phyloP scores from a whole-genome alignment of 1,284 basidiomycete species.

The Filobasidium uniguttulatum region DNA sequence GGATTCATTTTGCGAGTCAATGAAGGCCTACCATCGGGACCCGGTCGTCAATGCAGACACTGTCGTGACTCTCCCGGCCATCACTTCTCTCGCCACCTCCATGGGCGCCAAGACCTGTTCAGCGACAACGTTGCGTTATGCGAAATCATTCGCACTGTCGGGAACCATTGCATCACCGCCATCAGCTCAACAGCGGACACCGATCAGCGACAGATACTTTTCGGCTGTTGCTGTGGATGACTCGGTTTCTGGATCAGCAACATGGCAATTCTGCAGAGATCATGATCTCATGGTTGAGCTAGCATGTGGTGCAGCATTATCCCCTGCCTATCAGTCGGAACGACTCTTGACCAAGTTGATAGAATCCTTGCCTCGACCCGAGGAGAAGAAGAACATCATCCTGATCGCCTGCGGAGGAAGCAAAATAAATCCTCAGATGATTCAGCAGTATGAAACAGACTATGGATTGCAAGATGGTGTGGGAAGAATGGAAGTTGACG shows the following conservation, averaged over 20 bases:
- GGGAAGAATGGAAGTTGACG: neutral
- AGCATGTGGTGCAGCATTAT: constrained; percentile 20
- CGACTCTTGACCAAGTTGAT: constrained; percentile 13
- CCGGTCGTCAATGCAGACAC: neutral
- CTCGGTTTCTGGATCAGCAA: constrained; percentile 16
- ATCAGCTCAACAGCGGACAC: neutral
- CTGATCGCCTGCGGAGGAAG: constrained; percentile 26
- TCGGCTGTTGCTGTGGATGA: constrained; percentile 19
- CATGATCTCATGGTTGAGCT: constrained; percentile 23
- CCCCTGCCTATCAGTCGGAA: constrained; percentile 18
- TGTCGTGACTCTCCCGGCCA: constrained; percentile 10
- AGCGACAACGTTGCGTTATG: neutral
- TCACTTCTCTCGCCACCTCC: constrained; percentile 23
- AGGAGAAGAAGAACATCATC: constrained; percentile 16
- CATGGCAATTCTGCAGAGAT: constrained; percentile 16
- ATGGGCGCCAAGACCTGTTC: constrained; percentile 19
- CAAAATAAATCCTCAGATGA: constrained; percentile 8
- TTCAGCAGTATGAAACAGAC: constrained; percentile 2
- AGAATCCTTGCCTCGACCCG: neutral
- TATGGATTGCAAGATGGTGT: constrained; percentile 3
- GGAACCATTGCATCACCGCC: constrained; percentile 1
- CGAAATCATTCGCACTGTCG: constrained; percentile 16
- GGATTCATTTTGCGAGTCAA: constrained; percentile 13
- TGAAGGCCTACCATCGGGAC: constrained; percentile 2
- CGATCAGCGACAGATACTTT: neutral